These are phyloP conservation scores for Purpureocillium lavendulum DNA, from an alignment of 2,329 filamentous ascomycete genomes.

Conservation along the genomic window DNA sequence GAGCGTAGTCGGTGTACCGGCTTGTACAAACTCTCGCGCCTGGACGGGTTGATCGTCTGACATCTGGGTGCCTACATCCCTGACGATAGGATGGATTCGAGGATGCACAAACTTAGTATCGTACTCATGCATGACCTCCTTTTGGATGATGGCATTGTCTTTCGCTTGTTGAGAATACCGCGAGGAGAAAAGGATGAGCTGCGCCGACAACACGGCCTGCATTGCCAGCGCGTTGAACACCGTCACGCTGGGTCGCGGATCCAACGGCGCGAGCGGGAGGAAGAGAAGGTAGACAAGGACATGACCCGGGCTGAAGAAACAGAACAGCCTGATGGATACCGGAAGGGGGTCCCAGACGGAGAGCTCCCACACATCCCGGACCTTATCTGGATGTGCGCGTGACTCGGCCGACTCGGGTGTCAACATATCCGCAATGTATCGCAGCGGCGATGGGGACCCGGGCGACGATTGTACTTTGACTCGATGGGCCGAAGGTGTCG, in stretches of 20 bases:
- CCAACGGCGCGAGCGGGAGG: constrained; percentile 66
- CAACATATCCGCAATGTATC: constrained; percentile 62
- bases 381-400: constrained; percentile 73
- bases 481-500: constrained; percentile 78
- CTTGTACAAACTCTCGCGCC: constrained; percentile 34
- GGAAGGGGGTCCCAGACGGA: constrained; percentile 90
- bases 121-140: constrained; percentile 90
- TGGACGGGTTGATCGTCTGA: constrained; percentile 37
- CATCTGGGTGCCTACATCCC: constrained; percentile 73
- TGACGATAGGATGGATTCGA: constrained; percentile 69
- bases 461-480: constrained; percentile 85
- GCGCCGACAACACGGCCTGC: constrained; percentile 63
- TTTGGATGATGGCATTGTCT: constrained; percentile 76
- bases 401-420: constrained; percentile 65
- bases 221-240: constrained; percentile 77
- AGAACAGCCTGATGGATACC: constrained; percentile 73
- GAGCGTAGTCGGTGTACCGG: constrained; percentile 48
- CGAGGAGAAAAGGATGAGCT: constrained; percentile 65
- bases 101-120: constrained; percentile 94
- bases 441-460: constrained; percentile 67
- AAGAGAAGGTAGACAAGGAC: constrained; percentile 86
- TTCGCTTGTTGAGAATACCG: constrained; percentile 78
- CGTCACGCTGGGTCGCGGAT: constrained; percentile 76
- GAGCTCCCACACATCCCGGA: constrained; percentile 89
- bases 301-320: constrained; percentile 88